Base-by-base conservation (phyloP, 441 rosid genomes). In the Syzygium malaccense region DNA sequence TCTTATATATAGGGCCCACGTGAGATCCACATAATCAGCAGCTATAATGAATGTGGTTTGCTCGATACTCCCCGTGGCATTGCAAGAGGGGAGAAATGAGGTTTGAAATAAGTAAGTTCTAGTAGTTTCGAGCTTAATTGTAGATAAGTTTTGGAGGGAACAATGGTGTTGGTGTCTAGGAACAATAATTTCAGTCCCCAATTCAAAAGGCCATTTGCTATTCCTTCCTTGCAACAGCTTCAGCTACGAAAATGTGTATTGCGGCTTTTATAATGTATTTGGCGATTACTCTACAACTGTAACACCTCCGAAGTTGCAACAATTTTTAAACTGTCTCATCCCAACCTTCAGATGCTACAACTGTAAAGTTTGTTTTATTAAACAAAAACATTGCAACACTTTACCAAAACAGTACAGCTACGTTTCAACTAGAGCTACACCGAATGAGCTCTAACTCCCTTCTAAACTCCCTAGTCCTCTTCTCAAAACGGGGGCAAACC, bases 91-190 rank as follows among this genome's bases (percentile, higher is more conserved):
- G 37, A 64, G 20, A 64, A 64, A 64, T 64, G 5, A 64, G 4
- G 37, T n/a, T n/a, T 30, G 0, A 0, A n/a, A 62, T n/a, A 30
- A 3, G 33, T 62, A 33, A n/a, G 4, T n/a, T 62, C 20, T 3
- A 62, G 18, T 2, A 14, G 1, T n/a, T 15, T 64, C 0, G 3
- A 4, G 30, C 71, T 64, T 64, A 64, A 64, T 64, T 30, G 1
- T 17, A 7, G 12, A 64, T 64, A 64, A 4, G 23, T 7, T 64
- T 64, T 17, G 1, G 23, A 30, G 23, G 75, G 41, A 17, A 32
- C 17, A 1, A 15, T 17, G 1, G 37, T 9, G 0, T 0, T 66
- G 14, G 45, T 8, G 0, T 32, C 20, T 32, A 10, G 37, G 45
- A 66, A 32, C 37, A 66, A 17, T 18, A 18, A 66, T 66, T 8